phyloP scores from a whole-genome alignment of 257 asterid genomes.

The Penstemon eatonii region DNA sequence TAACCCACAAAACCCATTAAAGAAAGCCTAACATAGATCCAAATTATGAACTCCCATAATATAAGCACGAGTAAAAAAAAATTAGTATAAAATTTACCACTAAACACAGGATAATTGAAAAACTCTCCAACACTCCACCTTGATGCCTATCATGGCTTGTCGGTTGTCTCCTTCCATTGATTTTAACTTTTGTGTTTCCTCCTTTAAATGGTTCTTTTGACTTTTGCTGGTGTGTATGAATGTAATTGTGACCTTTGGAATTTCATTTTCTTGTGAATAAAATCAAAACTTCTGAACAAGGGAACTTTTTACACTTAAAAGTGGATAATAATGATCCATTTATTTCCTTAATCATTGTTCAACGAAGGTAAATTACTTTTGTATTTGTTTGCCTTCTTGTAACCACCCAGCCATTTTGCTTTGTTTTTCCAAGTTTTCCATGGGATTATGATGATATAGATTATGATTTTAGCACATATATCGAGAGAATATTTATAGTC shows the following conservation, averaged over 20 bases:
- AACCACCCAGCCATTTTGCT: neutral
- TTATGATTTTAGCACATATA: too few relatives aligned
- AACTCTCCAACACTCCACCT: too few relatives aligned
- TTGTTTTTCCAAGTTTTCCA: neutral
- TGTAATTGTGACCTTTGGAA: neutral
- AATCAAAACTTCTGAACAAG: neutral
- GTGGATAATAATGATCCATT: too few relatives aligned
- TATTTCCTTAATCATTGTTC: neutral
- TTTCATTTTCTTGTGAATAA: neutral
- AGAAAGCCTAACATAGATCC: neutral
- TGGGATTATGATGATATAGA: neutral
- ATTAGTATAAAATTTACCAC: neutral
- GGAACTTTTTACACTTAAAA: too few relatives aligned
- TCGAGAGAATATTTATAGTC: too few relatives aligned
- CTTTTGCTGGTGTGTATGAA: neutral
- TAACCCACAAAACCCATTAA: neutral
- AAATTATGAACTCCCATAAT: neutral
- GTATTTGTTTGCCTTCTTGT: neutral
- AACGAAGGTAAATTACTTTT: neutral
- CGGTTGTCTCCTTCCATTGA: neutral
- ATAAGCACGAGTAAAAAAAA: neutral
- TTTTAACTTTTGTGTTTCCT: neutral
- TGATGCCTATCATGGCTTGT: too few relatives aligned
- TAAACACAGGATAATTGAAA: too few relatives aligned
- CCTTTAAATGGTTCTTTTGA: neutral